These are phyloP conservation scores for Pichia ethanolica DNA, from an alignment of 805 yeast species.

Conservation along the genomic window DNA sequence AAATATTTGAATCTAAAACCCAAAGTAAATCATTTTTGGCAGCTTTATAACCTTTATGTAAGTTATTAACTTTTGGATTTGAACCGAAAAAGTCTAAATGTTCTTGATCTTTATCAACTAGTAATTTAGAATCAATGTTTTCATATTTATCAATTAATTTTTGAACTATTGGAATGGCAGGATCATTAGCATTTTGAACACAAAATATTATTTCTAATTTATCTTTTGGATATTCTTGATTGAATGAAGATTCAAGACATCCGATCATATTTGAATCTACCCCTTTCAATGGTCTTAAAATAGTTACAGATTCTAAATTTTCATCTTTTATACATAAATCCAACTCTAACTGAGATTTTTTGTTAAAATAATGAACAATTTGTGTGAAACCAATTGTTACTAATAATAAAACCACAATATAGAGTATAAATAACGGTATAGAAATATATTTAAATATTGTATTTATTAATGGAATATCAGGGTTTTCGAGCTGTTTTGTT, in stretches of 20 bases:
- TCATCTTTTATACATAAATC: slow-evolving; percentile 22
- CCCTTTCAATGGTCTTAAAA: slow-evolving; percentile 78
- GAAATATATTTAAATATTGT: not conserved
- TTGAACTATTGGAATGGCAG: slow-evolving; percentile 53
- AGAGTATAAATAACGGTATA: slow-evolving; percentile 20
- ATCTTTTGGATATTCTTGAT: slow-evolving; percentile 56
- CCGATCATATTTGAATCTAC: slow-evolving; percentile 65
- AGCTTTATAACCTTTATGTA: slow-evolving; percentile 66
- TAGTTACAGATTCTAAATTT: slow-evolving; percentile 60
- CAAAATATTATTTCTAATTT: slow-evolving; percentile 70
- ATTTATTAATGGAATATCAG: not conserved
- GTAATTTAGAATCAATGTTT: slow-evolving; percentile 46
- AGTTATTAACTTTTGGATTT: slow-evolving; percentile 82
- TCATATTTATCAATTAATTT: slow-evolving; percentile 47
- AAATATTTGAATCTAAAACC: slow-evolving; percentile 82
- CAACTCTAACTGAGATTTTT: slow-evolving; percentile 10
- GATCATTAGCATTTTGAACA: slow-evolving; percentile 56
- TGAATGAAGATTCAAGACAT: slow-evolving; percentile 61
- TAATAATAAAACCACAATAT: slow-evolving; percentile 22
- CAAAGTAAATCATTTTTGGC: slow-evolving; percentile 73
- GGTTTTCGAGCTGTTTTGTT: no score
- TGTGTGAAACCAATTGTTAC: slow-evolving; percentile 25
- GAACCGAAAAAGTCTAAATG: slow-evolving; percentile 57
- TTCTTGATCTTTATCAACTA: slow-evolving; percentile 37
- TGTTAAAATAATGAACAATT: slow-evolving; percentile 19